Evolutionary conservation across 257 asterid species (phyloP), one percentile per base, ranked within the genome.

Genomic region (Pogostemon cablin): DNA sequence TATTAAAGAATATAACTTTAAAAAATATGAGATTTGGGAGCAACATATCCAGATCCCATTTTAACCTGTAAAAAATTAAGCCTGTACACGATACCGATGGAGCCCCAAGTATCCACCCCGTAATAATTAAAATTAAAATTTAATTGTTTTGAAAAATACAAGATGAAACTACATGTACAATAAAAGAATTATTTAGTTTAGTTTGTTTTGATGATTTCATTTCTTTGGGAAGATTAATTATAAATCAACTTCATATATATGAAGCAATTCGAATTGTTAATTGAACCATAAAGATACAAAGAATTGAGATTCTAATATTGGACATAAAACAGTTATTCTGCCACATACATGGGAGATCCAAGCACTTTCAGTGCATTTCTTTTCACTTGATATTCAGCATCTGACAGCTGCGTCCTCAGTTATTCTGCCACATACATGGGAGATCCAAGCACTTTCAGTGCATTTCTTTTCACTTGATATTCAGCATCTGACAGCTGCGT

Each of bases 391-490:
- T 67, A 78, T 60, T 72, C 86, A 60, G 81, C 72, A 69, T 86
- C 95, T 65, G 68, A 78, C 73, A 83, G 76, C 71, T n/a, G 80
- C 53, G 74, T 60, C 46, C 74, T 77, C 25, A 43, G 35, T 62
- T 88, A 90, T 97, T 95, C 86, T 76, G 93, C 71, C 66, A 83
- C 78, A 64, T 62, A 67, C 80, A 77, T 46, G 82, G 78, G 73
- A 73, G 76, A 73, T 86, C 89, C 81, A 79, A 43, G 75, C 97
- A 90, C 86, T n/a, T n/a, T n/a, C n/a, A n/a, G n/a, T n/a, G n/a
- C n/a, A n/a, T n/a, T n/a, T n/a, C n/a, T n/a, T n/a, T 82, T 87
- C 70, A 44, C 42, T 68, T 68, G 71, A 73, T 67, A 78, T 60
- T 72, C 86, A 60, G 81, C 72, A 69, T 86, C 95, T 65, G 68